phyloP scores from a whole-genome alignment of 2,329 filamentous ascomycete genomes.

The Didymella segeticola region DNA sequence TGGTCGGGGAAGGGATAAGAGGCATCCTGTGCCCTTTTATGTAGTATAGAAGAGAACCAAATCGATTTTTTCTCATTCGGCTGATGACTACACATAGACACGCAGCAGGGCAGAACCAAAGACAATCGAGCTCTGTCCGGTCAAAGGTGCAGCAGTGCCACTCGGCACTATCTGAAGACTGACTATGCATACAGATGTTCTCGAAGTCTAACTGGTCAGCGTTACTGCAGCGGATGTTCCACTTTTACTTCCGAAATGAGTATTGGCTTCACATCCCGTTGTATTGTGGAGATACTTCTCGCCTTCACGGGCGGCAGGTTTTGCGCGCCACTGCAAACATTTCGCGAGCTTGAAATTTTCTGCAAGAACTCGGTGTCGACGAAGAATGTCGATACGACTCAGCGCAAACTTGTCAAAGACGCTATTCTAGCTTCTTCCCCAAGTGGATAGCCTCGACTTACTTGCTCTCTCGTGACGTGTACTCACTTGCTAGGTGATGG shows the following conservation, averaged over 20 bases:
- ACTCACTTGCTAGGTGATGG: background rate
- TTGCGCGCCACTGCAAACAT: background rate
- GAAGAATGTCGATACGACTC: background rate
- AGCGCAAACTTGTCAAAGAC: background rate
- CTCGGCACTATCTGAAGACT: constrained; percentile 11
- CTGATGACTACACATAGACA: background rate
- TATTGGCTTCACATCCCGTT: background rate
- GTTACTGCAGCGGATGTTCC: background rate
- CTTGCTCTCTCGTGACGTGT: background rate
- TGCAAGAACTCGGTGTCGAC: background rate
- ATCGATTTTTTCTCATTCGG: background rate
- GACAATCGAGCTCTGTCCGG: constrained; percentile 10
- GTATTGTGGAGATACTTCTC: background rate
- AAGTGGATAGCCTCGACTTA: background rate
- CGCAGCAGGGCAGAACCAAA: background rate
- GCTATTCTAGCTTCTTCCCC: background rate
- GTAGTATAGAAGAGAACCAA: background rate
- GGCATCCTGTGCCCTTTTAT: background rate
- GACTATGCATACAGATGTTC: constrained; percentile 1
- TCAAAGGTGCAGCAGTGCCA: constrained; percentile 10
- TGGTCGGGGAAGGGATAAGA: background rate
- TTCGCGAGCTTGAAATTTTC: background rate
- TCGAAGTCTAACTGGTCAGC: constrained; percentile 18
- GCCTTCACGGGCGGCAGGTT: background rate
- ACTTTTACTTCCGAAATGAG: background rate